These are phyloP conservation scores for Aphanomyces astaci DNA, from an alignment of 352 stramenopile species.

Conservation along the genomic window DNA sequence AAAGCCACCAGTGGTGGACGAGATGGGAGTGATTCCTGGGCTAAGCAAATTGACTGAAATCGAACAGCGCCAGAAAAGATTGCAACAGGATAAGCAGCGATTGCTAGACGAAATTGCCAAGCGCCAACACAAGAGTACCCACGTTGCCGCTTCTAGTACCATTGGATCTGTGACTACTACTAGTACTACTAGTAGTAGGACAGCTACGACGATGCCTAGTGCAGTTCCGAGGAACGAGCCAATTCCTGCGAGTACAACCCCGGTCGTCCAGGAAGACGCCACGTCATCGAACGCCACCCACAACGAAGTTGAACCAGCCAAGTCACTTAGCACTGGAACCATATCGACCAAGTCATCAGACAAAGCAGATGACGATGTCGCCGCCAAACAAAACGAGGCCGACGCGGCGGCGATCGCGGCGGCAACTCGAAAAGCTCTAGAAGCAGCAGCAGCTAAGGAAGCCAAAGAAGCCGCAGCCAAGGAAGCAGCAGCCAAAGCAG, in stretches of 20 bases:
- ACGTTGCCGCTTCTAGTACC: background rate
- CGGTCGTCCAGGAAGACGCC: no score
- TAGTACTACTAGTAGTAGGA: no score
- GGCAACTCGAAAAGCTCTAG: constrained; percentile 24
- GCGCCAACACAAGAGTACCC: constrained; percentile 28
- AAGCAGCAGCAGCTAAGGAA: constrained; percentile 21
- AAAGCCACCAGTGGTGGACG: background rate
- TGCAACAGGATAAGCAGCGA: constrained; percentile 24
- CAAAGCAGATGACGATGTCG: no score
- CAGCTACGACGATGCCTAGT: constrained; percentile 23
- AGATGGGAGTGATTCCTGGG: constrained; percentile 1
- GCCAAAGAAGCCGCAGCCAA: constrained; percentile 33
- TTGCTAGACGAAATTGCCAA: constrained; percentile 54
- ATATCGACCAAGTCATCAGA: no score
- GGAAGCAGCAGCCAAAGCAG: constrained; percentile 25
- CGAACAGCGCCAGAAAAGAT: background rate
- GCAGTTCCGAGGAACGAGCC: no score
- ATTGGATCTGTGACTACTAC: no score
- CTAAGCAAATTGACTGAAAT: constrained; percentile 25
- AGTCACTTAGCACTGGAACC: no score
- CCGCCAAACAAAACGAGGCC: no score
- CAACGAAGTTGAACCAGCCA: no score
- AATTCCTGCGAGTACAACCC: no score
- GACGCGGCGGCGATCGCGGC: no score
- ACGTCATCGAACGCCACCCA: no score